Percentiles rank a stretch among this genome's conserved stretches.
Evolutionary conservation across 31 red algal genomes (phyloP).

Genomic region (Pterothamnion heteromorphum): DNA sequence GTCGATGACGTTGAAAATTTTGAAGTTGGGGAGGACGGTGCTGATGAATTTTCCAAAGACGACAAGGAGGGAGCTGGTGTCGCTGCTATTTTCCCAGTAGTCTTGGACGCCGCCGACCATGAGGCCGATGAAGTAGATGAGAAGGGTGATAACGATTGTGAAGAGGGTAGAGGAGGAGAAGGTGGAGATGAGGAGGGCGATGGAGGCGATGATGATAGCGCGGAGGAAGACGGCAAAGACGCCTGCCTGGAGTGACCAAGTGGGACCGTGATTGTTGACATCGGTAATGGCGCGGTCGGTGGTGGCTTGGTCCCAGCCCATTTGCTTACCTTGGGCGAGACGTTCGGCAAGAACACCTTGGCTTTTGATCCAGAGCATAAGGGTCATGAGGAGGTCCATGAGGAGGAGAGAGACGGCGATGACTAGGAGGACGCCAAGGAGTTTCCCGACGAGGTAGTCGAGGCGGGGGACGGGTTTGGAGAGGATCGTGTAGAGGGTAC

Average conservation of each 20-base stretch:
- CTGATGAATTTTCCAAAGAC: background rate
- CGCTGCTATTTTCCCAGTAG: background rate
- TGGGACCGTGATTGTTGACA: background rate
- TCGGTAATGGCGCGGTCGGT: background rate
- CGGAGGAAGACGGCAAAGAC: background rate
- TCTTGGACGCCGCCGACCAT: background rate
- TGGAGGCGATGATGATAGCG: background rate
- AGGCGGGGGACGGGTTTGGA: background rate
- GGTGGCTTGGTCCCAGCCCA: background rate
- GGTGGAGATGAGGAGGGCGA: conserved; percentile 2
- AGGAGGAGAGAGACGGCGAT: background rate
- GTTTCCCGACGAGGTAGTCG: background rate
- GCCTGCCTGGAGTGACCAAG: background rate
- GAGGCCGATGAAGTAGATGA: background rate
- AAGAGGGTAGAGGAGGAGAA: conserved; percentile 18
- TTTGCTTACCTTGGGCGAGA: background rate
- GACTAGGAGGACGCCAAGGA: background rate
- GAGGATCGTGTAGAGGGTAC: conserved; percentile 11
- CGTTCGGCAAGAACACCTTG: background rate
- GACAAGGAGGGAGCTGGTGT: background rate
- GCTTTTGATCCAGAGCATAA: background rate
- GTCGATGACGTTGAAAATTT: background rate
- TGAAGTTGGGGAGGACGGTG: background rate
- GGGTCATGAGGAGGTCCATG: background rate
- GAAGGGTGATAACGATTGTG: background rate